Evolutionary conservation across 345 rosid species (phyloP).

Genomic region (Citrus trifoliata): DNA sequence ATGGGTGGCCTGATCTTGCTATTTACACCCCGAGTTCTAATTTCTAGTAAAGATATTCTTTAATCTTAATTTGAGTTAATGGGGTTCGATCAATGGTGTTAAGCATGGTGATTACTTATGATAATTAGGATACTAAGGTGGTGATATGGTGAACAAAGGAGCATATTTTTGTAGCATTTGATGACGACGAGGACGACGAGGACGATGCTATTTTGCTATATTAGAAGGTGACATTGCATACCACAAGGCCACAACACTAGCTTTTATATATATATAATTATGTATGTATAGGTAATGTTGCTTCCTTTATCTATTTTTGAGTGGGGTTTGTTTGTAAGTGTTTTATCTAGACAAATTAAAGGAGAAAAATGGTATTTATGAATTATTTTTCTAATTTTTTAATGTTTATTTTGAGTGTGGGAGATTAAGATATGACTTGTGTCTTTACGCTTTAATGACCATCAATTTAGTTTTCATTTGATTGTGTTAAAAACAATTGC

Average conservation of each 20-base stretch:
- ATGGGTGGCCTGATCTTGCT: constrained; percentile 71
- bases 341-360: neutral
- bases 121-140: constrained; percentile 1
- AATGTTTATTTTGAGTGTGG: neutral
- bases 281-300: constrained; percentile 2
- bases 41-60: constrained; percentile 24
- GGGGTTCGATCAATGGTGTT: neutral
- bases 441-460: neutral
- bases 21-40: constrained; percentile 62
- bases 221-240: constrained; percentile 1
- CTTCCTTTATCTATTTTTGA: neutral
- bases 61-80: neutral
- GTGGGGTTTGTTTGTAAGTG: constrained; percentile 13
- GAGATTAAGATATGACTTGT: neutral
- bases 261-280: constrained; percentile 2
- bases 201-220: constrained; percentile 6
- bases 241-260: neutral
- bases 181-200: neutral
- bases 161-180: constrained; percentile 7
- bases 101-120: constrained; percentile 12
- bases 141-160: neutral
- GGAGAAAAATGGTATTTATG: neutral
- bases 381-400: neutral
- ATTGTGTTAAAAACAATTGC: neutral
- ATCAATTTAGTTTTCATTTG: neutral